These are phyloP conservation scores for Tolypocladium amazonense DNA, from an alignment of 2,329 filamentous ascomycete genomes.

Conservation along the genomic window DNA sequence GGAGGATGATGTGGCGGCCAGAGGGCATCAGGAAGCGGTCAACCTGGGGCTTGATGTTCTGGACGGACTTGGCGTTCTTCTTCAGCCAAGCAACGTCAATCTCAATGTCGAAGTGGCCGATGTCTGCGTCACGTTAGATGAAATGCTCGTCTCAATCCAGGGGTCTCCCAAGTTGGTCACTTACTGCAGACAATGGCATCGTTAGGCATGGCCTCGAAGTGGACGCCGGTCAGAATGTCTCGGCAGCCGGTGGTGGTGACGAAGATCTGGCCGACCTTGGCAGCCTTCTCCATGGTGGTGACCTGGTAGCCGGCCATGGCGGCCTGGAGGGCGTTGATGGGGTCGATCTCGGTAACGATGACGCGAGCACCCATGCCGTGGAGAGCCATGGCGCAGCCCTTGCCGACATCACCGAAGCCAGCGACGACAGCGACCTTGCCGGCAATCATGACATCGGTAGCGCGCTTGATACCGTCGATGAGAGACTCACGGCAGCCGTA, in stretches of 20 bases:
- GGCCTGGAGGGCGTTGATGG: slow-evolving; percentile 98
- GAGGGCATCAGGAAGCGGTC: slow-evolving; percentile 93
- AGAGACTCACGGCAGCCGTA: slow-evolving; percentile 99
- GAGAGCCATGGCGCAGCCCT: slow-evolving; percentile 94
- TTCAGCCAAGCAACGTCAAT: slow-evolving; percentile 99
- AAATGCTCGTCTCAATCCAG: background rate
- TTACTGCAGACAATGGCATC: slow-evolving; percentile 97
- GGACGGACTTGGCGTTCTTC: slow-evolving; percentile 82
- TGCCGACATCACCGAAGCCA: slow-evolving; percentile 97
- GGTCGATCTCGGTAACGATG: slow-evolving; percentile 92
- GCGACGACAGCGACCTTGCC: slow-evolving; percentile 97
- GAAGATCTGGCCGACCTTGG: slow-evolving; percentile 84
- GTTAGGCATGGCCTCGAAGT: slow-evolving; percentile 95
- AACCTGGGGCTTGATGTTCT: slow-evolving; percentile 99
- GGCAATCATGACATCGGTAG: slow-evolving; percentile 99
- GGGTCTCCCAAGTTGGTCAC: slow-evolving; percentile 13
- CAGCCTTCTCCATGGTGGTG: slow-evolving; percentile 95
- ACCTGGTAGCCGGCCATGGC: slow-evolving; percentile 97
- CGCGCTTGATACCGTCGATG: slow-evolving; percentile 99
- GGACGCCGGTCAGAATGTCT: slow-evolving; percentile 84
- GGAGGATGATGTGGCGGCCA: slow-evolving; percentile 95
- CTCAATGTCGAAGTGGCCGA: slow-evolving; percentile 99
- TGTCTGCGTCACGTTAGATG: slow-evolving; percentile 42
- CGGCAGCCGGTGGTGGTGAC: slow-evolving; percentile 98
- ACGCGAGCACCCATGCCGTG: slow-evolving; percentile 96